A percentile compares a stretch with the other conserved stretches of the same genome.
Conservation (phyloP, 305 asterid species). For the Ajuga reptans region DNA sequence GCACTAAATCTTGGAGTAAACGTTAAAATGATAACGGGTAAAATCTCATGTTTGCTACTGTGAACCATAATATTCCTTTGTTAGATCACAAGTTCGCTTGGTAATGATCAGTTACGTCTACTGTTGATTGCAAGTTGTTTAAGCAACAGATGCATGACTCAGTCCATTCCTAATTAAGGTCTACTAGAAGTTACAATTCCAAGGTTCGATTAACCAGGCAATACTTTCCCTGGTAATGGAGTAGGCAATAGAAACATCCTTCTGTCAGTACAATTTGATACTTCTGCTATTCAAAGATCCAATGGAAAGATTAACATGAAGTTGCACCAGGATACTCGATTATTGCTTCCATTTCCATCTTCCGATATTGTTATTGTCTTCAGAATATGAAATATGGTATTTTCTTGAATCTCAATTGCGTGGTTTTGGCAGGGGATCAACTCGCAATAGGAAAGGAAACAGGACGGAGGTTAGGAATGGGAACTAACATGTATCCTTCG, state of each 20-base stretch:
- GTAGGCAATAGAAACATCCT: background rate
- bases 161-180: background rate
- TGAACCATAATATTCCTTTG: background rate
- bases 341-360: background rate
- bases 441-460: conserved; percentile 97
- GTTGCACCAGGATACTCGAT: background rate
- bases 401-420: conserved; percentile 16
- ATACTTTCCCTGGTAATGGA: background rate
- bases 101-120: background rate
- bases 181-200: background rate
- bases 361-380: background rate
- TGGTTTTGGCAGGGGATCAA: conserved; percentile 67
- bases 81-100: background rate
- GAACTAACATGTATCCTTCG: conserved; percentile 96
- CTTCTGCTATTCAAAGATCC: background rate
- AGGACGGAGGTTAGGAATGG: conserved; percentile 94
- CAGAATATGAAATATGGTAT: background rate
- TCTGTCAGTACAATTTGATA: background rate
- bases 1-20: conserved; percentile 73
- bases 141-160: background rate
- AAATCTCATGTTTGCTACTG: conserved; percentile 2
- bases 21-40: conserved; percentile 76
- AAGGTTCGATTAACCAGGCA: background rate
- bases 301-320: background rate
- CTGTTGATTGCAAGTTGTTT: background rate